phyloP scores from a whole-genome alignment of 108 stramenopile genomes.

The Thalassiosira profunda region DNA sequence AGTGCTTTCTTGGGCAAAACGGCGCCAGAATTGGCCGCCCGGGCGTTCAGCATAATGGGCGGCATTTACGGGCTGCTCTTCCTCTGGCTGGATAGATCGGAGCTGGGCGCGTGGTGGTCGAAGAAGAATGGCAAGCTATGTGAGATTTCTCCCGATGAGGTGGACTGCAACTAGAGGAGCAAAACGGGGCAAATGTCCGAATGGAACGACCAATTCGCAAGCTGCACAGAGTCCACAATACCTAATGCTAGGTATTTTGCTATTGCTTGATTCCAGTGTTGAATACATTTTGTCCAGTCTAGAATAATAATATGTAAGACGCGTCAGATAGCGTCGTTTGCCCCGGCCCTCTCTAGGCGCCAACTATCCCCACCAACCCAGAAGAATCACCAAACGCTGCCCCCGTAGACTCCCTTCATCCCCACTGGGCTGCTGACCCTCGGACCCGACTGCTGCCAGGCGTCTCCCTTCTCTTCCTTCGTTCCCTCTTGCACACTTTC shows the following conservation, averaged over 20 bases:
- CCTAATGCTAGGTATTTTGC: not conserved
- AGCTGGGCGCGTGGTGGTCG: slow-evolving; percentile 41
- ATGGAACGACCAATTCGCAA: not conserved
- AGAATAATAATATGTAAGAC: not conserved
- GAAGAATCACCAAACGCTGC: slow-evolving; percentile 35
- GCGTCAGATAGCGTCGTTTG: not conserved
- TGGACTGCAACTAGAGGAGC: not conserved
- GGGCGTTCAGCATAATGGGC: slow-evolving; percentile 55
- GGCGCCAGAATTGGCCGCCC: slow-evolving; percentile 22
- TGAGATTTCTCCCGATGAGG: too few relatives aligned
- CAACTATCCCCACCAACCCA: not conserved
- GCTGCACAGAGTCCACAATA: not conserved
- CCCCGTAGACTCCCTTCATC: slow-evolving; percentile 49
- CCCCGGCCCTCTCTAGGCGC: not conserved
- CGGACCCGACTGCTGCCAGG: slow-evolving; percentile 20
- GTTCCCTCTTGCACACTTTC: not conserved
- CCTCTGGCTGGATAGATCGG: slow-evolving; percentile 51
- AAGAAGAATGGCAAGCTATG: slow-evolving; percentile 30
- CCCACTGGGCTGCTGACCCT: slow-evolving; percentile 3
- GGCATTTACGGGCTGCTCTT: slow-evolving; percentile 51
- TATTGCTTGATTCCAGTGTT: not conserved
- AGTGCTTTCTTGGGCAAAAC: slow-evolving; percentile 21
- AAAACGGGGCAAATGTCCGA: slow-evolving; percentile 8
- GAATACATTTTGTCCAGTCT: slow-evolving; percentile 3
- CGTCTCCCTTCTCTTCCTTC: slow-evolving; percentile 3